These are phyloP conservation scores for Nakataea oryzae DNA, from an alignment of 2,329 filamentous ascomycete species.

Conservation along the genomic window DNA sequence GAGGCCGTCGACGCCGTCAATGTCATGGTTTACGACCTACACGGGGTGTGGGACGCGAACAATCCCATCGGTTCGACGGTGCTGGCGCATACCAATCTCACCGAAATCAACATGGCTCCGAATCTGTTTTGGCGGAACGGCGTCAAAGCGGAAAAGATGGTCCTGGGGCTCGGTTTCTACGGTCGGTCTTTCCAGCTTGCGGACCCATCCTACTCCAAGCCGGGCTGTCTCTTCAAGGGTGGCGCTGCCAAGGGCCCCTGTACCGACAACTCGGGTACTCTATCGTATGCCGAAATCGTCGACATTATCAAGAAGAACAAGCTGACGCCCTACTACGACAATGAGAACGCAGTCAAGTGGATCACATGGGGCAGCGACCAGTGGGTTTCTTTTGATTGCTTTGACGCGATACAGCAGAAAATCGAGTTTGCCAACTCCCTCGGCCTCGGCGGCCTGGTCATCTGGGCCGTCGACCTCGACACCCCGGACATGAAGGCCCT, in stretches of 20 bases:
- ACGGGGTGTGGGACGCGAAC: conserved; percentile 28
- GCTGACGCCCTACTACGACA: conserved; percentile 8
- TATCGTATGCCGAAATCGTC: conserved; percentile 13
- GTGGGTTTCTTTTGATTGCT: conserved; percentile 26
- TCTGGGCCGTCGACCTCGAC: conserved; percentile 17
- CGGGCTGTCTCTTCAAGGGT: conserved; percentile 12
- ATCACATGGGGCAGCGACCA: conserved; percentile 19
- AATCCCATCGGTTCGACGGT: conserved; percentile 22
- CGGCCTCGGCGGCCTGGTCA: conserved; percentile 15
- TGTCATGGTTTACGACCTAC: conserved; percentile 30
- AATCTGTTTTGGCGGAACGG: conserved; percentile 34
- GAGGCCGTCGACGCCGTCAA: conserved; percentile 26
- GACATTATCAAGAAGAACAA: conserved; percentile 7
- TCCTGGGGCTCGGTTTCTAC: conserved; percentile 32
- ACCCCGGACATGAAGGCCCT: conserved; percentile 4
- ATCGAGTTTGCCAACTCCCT: conserved; percentile 14
- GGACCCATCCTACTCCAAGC: conserved; percentile 9
- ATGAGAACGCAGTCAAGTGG: conserved; percentile 15
- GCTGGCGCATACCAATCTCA: conserved; percentile 32
- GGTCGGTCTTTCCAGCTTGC: conserved; percentile 17
- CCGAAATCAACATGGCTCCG: conserved; percentile 28
- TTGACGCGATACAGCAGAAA: conserved; percentile 19
- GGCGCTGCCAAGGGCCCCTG: conserved; percentile 11
- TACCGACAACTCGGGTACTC: conserved; percentile 9
- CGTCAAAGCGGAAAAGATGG: conserved; percentile 27